Evolutionary conservation across 331 rosid species (phyloP).

Genomic region (Telfairia occidentalis): DNA sequence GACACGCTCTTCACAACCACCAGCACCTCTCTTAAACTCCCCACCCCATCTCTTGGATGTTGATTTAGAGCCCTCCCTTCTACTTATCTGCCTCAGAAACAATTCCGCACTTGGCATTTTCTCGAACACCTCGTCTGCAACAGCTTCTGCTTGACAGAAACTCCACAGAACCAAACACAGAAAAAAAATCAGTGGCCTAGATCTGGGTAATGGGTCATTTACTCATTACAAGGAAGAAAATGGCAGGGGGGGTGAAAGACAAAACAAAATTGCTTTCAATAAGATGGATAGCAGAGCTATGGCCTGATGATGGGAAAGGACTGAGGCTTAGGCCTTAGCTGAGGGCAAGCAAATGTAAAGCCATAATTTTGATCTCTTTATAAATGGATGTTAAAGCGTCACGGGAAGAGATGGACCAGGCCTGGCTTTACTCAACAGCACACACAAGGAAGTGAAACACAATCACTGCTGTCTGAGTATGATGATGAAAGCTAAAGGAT

Average conservation of each 20-base stretch:
- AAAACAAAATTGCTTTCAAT: background rate
- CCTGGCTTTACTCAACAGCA: background rate
- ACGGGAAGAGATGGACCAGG: background rate
- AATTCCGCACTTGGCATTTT: constrained; percentile 44
- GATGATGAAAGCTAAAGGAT: constrained; percentile 10
- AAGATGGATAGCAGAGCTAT: too few species aligned
- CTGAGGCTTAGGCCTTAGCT: background rate
- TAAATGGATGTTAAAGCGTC: background rate
- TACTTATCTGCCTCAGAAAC: constrained; percentile 50
- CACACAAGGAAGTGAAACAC: background rate
- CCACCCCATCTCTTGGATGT: constrained; percentile 9
- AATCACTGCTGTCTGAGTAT: constrained; percentile 10
- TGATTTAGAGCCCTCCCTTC: constrained; percentile 51
- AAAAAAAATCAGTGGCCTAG: background rate
- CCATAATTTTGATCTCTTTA: background rate
- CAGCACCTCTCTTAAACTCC: background rate
- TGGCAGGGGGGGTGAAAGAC: background rate
- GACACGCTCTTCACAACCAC: background rate
- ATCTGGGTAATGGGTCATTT: background rate
- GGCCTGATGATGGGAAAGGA: background rate
- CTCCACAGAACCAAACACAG: background rate
- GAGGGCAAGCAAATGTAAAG: background rate
- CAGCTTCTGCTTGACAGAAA: background rate
- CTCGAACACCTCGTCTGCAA: constrained; percentile 3
- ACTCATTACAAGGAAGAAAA: background rate